Base-by-base conservation (phyloP, 257 asterid species). In the Ocimum tenuiflorum region DNA sequence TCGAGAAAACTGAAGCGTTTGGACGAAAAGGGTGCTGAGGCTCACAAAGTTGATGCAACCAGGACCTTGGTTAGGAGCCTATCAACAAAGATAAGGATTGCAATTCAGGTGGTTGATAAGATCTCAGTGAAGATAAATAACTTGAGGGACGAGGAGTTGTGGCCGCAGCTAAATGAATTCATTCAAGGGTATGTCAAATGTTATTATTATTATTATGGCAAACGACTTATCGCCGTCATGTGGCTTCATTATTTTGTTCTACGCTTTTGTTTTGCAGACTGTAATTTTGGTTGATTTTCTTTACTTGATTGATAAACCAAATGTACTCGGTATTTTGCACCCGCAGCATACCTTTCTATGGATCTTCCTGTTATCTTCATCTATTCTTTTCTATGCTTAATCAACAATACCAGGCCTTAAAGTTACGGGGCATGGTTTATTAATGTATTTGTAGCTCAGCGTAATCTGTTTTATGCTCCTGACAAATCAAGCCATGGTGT, bases 31-130 rank as follows among this genome's bases (percentile, higher is more conserved):
- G 99, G 99, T 42, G 96, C 97, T 3, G 99, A 90, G 85, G 73
- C 86, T 70, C 81, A 77, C 62, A 90, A 90, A 74, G 59, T 94
- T 35, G 99, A 94, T 27, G 79, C 74, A 39, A 90, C 96, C 22
- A 81, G 97, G 70, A 73, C 76, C 43, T 29, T 86, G 67, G 94
- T 94, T 67, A 80, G 88, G 78, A 78, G 84, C 63, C 85, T 94
- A 56, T 90, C 99, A 67, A 88, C 99, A 39, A 94, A 86, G 75
- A 90, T 94, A 19, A 78, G 82, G 75, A 88, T 94, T 41, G 89
- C 97, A 11, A 91, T 91, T 76, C 97, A 91, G 79, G 88, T 87
- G 18, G 98, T 89, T 45, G 98, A 91, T 80, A 89, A 82, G 76
- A 87, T 89, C 57, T 92, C 99, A 12, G 94, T 80, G 82, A 87